Conservation (phyloP, 2,329 filamentous ascomycete species). For the Cryphonectria japonica region DNA sequence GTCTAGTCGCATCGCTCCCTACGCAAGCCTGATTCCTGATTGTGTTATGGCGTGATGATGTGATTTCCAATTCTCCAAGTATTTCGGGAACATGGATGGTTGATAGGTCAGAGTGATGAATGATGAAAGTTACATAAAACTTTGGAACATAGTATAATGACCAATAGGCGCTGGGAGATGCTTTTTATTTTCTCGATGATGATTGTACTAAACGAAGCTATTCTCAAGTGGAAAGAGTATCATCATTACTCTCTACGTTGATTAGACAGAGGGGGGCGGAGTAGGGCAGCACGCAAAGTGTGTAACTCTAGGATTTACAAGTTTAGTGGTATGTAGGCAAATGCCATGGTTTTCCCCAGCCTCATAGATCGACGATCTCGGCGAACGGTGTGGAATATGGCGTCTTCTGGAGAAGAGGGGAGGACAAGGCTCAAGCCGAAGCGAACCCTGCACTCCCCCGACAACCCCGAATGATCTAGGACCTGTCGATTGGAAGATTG, state of each 20-base stretch:
- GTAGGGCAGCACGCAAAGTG: not conserved
- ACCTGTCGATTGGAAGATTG: slow-evolving; percentile 95
- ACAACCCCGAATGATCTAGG: slow-evolving; percentile 72
- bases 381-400: slow-evolving; percentile 91
- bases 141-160: not conserved
- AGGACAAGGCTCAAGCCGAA: slow-evolving; percentile 68
- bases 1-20: slow-evolving; percentile 3
- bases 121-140: not conserved
- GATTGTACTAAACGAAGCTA: not conserved
- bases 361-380: slow-evolving; percentile 89
- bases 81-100: not conserved
- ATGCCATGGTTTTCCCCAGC: slow-evolving; percentile 87
- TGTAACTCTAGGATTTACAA: not conserved
- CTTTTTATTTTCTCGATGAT: not conserved
- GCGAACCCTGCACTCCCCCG: slow-evolving; percentile 65
- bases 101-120: not conserved
- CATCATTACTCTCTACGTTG: not conserved
- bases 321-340: slow-evolving; percentile 63
- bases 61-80: not conserved
- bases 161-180: not conserved
- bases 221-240: not conserved
- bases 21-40: not conserved
- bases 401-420: slow-evolving; percentile 61
- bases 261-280: not conserved
- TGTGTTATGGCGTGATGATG: not conserved